A percentile compares a stretch with the other conserved stretches of the same genome.
These are phyloP conservation scores for Seiridium cupressi DNA, from an alignment of 2,329 filamentous ascomycete species.

Conservation along the genomic window DNA sequence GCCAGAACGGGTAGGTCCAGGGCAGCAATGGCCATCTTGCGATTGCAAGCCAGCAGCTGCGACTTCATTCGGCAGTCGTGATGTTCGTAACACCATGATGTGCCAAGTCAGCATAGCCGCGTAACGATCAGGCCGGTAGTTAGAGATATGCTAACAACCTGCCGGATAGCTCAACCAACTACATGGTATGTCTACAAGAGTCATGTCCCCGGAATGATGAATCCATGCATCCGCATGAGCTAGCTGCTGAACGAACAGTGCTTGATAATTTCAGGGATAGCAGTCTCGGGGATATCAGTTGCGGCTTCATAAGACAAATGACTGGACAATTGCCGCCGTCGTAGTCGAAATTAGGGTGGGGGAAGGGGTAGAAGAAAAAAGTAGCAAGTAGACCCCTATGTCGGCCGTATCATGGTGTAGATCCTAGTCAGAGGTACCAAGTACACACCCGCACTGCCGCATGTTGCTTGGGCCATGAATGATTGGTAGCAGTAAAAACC, in stretches of 20 bases:
- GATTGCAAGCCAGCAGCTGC: no score
- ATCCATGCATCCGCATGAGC: not conserved
- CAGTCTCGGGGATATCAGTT: not conserved
- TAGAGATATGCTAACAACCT: no score
- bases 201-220: not conserved
- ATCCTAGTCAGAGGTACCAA: no score
- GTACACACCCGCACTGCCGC: no score
- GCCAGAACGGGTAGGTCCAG: not conserved
- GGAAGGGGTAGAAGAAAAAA: not conserved
- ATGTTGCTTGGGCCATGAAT: no score
- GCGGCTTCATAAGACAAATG: not conserved
- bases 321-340: not conserved
- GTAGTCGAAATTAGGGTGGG: no score
- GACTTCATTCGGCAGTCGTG: not conserved
- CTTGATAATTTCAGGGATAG: not conserved
- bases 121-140: no score
- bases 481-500: no score
- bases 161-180: not conserved
- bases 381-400: not conserved
- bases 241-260: no score
- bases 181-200: not conserved
- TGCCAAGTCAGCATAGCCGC: no score
- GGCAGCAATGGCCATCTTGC: not conserved
- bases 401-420: no score
- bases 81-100: not conserved